Percentiles rank a stretch among this genome's conserved stretches.
These are phyloP conservation scores for Aotearoamyces nothofagi DNA, from an alignment of 2,329 filamentous ascomycete genomes.

Conservation along the genomic window DNA sequence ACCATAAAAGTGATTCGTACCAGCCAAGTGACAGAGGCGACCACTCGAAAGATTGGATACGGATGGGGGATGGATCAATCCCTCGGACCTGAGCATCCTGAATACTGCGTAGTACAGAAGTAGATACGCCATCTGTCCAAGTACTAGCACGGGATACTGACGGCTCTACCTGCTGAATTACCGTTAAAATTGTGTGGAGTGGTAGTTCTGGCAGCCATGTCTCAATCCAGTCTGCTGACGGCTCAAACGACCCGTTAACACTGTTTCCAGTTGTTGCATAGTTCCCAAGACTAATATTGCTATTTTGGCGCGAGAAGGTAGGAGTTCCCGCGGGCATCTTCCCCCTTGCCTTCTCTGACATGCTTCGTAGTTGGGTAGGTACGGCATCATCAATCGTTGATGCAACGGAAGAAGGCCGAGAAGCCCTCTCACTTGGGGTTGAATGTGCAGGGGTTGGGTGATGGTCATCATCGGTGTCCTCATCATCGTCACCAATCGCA, in stretches of 20 bases:
- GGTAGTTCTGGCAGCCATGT: slow-evolving; percentile 86
- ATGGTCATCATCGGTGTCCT: slow-evolving; percentile 32
- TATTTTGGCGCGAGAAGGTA: slow-evolving; percentile 83
- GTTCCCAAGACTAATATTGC: slow-evolving; percentile 63
- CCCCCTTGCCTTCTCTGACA: slow-evolving; percentile 93
- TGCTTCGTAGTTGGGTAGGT: slow-evolving; percentile 69
- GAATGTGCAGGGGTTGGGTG: slow-evolving; percentile 44
- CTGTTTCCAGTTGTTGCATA: slow-evolving; percentile 42
- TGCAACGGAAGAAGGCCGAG: slow-evolving; percentile 53
- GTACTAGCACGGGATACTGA: slow-evolving; percentile 35
- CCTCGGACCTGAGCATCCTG: slow-evolving; percentile 47
- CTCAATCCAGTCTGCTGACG: slow-evolving; percentile 76
- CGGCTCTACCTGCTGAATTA: slow-evolving; percentile 52
- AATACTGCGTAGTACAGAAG: slow-evolving; percentile 37
- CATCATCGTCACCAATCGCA: slow-evolving; percentile 67
- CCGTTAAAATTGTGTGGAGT: slow-evolving; percentile 68
- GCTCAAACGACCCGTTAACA: slow-evolving; percentile 51
- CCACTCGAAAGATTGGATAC: slow-evolving; percentile 90
- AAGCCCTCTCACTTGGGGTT: slow-evolving; percentile 46
- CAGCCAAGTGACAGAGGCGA: slow-evolving; percentile 78
- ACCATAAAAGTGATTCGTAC: slow-evolving; percentile 93
- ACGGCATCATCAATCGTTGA: slow-evolving; percentile 61
- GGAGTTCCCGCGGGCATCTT: slow-evolving; percentile 79
- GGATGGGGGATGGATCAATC: slow-evolving; percentile 59
- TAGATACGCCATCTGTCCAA: slow-evolving; percentile 26